phyloP scores from a whole-genome alignment of 352 stramenopile species.

The Elongisporangium undulatum region DNA sequence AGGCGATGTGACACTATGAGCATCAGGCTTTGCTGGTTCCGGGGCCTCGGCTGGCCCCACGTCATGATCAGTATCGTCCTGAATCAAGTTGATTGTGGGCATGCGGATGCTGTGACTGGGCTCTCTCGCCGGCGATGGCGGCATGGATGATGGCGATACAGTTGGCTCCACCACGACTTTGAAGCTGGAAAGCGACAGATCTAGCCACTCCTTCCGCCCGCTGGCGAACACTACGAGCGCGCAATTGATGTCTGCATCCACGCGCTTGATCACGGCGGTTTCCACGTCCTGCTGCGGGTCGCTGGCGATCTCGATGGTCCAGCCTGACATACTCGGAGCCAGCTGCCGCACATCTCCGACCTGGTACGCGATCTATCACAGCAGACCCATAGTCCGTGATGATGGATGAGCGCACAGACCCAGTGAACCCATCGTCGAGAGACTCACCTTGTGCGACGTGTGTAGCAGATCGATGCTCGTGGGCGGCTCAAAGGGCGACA shows the following conservation, averaged over 20 bases:
- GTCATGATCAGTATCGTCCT: not conserved
- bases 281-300: conserved; percentile 16
- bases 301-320: conserved; percentile 35
- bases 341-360: conserved; percentile 29
- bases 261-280: conserved; percentile 32
- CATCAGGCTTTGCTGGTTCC: not conserved
- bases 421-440: not conserved
- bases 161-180: conserved; percentile 21
- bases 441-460: conserved; percentile 28
- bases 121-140: not conserved
- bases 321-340: conserved; percentile 30
- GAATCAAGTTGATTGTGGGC: not conserved
- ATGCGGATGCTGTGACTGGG: not conserved
- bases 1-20: not conserved
- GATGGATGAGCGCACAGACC: not conserved
- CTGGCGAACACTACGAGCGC: conserved; percentile 37
- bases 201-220: conserved; percentile 48
- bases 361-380: conserved; percentile 42
- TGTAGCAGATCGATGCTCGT: conserved; percentile 23
- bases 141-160: not conserved
- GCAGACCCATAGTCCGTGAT: not conserved
- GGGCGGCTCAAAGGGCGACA: conserved; percentile 38
- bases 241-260: conserved; percentile 52
- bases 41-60: not conserved
- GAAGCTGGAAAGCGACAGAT: conserved; percentile 37